These are phyloP conservation scores for Pezizomycotina sp. DNA, from an alignment of 2,329 filamentous ascomycete genomes.

Conservation along the genomic window DNA sequence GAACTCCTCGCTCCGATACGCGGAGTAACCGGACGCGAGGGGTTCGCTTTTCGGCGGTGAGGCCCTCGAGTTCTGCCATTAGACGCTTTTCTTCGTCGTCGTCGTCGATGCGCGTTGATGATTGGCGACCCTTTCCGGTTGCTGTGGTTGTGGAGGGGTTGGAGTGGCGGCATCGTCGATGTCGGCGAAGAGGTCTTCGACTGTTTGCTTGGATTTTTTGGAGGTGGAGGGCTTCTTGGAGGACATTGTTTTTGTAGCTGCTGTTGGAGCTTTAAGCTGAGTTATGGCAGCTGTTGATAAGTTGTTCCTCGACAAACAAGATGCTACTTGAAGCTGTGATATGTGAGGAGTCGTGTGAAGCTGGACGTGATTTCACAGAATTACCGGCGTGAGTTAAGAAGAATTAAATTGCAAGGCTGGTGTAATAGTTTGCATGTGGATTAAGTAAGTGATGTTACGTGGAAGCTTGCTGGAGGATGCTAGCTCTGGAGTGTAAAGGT, in stretches of 20 bases:
- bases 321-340: no score
- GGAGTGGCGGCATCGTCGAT: constrained; percentile 37
- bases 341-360: no score
- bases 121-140: no score
- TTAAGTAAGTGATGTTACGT: no score
- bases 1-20: constrained; percentile 31
- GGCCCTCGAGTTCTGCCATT: constrained; percentile 70
- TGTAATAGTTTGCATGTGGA: no score
- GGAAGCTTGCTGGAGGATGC: no score
- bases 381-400: no score
- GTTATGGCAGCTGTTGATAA: no score
- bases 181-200: constrained; percentile 49
- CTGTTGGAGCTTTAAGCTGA: constrained; percentile 18
- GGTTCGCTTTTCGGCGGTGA: constrained; percentile 51
- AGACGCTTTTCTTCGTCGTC: constrained; percentile 49
- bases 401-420: no score
- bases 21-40: constrained; percentile 65
- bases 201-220: constrained; percentile 45
- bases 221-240: constrained; percentile 40
- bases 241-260: constrained; percentile 35
- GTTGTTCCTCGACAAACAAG: no score
- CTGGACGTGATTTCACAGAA: no score
- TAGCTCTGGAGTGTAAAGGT: no score
- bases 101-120: constrained; percentile 29
- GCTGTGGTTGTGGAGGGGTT: constrained; percentile 38